These are phyloP conservation scores for Emergomyces africanus DNA, from an alignment of 2,329 filamentous ascomycete species.

Conservation along the genomic window DNA sequence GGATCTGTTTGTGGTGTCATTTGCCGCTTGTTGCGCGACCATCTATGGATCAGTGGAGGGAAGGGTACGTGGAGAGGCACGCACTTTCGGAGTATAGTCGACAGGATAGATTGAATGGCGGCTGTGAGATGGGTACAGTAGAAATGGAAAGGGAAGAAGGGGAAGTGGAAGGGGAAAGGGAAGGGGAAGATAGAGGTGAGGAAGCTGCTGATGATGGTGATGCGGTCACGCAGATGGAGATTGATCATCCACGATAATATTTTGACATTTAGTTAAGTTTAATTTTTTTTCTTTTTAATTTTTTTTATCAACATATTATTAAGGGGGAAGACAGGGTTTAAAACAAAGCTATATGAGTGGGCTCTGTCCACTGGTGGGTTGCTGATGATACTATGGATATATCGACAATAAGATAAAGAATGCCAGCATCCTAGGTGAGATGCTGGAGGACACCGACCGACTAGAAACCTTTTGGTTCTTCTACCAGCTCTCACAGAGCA, in stretches of 20 bases:
- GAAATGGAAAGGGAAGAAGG: no score
- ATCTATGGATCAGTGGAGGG: constrained; percentile 3
- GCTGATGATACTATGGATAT: background rate
- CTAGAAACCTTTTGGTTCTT: no score
- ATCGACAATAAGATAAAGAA: background rate
- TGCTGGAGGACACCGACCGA: no score
- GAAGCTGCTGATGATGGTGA: background rate
- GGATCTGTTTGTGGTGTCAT: constrained; percentile 22
- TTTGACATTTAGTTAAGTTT: no score
- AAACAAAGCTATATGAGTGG: background rate
- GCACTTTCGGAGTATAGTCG: background rate
- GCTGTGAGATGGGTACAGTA: background rate
- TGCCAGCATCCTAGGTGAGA: background rate
- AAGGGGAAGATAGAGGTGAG: background rate
- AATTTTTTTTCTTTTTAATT: background rate
- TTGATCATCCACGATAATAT: background rate
- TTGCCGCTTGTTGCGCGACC: constrained; percentile 8
- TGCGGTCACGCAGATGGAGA: background rate
- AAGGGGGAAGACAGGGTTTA: background rate
- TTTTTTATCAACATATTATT: background rate
- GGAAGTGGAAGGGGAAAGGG: background rate
- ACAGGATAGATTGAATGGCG: background rate
- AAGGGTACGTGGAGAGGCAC: constrained; percentile 5
- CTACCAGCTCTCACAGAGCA: no score
- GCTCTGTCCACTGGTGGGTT: background rate